Conservation (phyloP, 2,329 filamentous ascomycete species). For the Penicillium sp. region DNA sequence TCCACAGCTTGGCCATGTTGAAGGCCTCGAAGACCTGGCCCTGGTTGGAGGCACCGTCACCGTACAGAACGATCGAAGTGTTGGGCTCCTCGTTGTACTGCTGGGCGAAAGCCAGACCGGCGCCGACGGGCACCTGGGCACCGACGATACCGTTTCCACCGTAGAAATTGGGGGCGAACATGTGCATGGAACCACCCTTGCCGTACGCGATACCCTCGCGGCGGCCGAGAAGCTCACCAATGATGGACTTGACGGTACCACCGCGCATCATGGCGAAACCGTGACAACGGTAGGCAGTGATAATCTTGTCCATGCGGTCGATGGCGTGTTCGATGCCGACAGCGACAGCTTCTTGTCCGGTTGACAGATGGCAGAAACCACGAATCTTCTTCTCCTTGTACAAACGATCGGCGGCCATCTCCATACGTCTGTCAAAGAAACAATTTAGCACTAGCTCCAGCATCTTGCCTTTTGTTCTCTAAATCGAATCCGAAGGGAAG, state of each 20-base stretch:
- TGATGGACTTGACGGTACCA: slow-evolving; percentile 82
- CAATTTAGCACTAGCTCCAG: slow-evolving; percentile 1
- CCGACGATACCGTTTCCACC: slow-evolving; percentile 99
- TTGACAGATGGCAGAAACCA: slow-evolving; percentile 98
- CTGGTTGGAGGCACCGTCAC: slow-evolving; percentile 98
- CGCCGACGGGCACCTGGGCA: slow-evolving; percentile 95
- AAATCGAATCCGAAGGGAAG: not conserved
- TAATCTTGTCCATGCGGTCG: slow-evolving; percentile 84
- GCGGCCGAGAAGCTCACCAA: slow-evolving; percentile 90
- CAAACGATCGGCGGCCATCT: slow-evolving; percentile 96
- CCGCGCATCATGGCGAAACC: slow-evolving; percentile 97
- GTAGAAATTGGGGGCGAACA: slow-evolving; percentile 98
- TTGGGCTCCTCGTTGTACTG: slow-evolving; percentile 87
- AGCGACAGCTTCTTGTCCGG: slow-evolving; percentile 94
- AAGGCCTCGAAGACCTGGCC: slow-evolving; percentile 99
- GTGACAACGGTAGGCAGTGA: slow-evolving; percentile 98
- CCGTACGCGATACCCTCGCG: slow-evolving; percentile 96
- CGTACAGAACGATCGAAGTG: slow-evolving; percentile 84
- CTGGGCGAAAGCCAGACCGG: slow-evolving; percentile 93
- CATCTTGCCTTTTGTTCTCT: too few species aligned
- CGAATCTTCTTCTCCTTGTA: slow-evolving; percentile 99
- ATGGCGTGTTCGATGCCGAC: slow-evolving; percentile 96
- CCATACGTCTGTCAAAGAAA: slow-evolving; percentile 74
- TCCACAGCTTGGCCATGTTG: slow-evolving; percentile 99
- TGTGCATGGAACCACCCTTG: slow-evolving; percentile 99